Base-by-base conservation (phyloP, 805 yeast genomes). In the Komagataella mondaviorum region DNA sequence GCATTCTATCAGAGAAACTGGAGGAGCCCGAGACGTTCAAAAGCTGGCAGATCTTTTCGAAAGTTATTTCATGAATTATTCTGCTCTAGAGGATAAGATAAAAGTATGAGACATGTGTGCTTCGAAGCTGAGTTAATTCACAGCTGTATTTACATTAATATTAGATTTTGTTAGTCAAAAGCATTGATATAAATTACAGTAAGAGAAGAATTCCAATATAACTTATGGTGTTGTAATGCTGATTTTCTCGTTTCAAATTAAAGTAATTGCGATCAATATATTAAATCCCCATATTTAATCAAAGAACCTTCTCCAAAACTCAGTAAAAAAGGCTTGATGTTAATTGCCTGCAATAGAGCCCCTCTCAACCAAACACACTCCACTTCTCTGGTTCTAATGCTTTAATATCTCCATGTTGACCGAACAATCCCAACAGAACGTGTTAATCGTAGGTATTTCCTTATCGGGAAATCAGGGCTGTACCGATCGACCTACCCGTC, bases 1-100 rank as follows among this genome's bases (percentile, higher is more conserved):
- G 98, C 98, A 90, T 62, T 85, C 95, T 1, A 83, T 88, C 54
- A 78, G 97, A 65, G 98, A 90, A 66, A 89, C 96, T 4, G 90
- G 95, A 43, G 95, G 96, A 18, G 66, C 86, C 18, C 71, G 68
- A 49, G 98, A 90, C 67, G 71, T 91, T 24, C 81, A 71, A 49
- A 71, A 74, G 53, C 78, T 87, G 54, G 75, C 80, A 46, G 66
- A 68, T 48, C 69, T 90, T 54, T 88, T 85, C 63, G 72, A 69
- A 55, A 72, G 79, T 20, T 90, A 76, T 63, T 88, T 79, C 62
- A 76, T 71, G 55, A 59, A 69, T 49, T 80, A 61, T 49, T 61
- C 61, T 43, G 54, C 58, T 2, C 54, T 76, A 44, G 80, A 76
- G 58, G 57, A 69, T 18, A 67, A 64, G 23, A 71, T 77, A 48